A percentile compares a stretch with the other conserved stretches of the same genome.
Conservation (phyloP, 179 eudicot genomes). For the Spinacia oleracea region DNA sequence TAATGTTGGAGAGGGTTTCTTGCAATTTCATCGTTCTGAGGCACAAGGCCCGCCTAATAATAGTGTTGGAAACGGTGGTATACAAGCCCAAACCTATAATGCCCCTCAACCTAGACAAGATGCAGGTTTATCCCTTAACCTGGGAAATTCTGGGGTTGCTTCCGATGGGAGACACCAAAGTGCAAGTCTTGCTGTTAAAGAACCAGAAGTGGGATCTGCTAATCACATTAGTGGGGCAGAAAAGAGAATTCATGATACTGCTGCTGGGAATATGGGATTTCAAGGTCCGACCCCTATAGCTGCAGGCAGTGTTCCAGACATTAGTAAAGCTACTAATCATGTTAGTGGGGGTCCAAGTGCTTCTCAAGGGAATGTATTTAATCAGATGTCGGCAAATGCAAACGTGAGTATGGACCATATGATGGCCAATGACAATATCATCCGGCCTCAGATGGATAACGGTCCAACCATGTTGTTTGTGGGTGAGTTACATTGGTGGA, state of each 20-base stretch:
- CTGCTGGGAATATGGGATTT: constrained; percentile 45
- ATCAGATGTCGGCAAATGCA: constrained; percentile 39
- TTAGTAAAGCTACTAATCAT: constrained; percentile 39
- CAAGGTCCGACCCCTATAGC: constrained; percentile 47
- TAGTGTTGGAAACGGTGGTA: constrained; percentile 40
- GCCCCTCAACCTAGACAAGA: constrained; percentile 52
- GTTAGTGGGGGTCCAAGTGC: constrained; percentile 36
- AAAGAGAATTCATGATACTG: constrained; percentile 40
- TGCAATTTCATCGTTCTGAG: constrained; percentile 67
- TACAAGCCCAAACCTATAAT: constrained; percentile 49
- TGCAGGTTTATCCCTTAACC: constrained; percentile 32
- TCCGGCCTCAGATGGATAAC: constrained; percentile 58
- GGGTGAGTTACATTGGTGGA: constrained; percentile 99
- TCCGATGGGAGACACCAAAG: constrained; percentile 40
- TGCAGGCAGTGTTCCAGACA: constrained; percentile 31
- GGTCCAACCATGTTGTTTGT: constrained; percentile 87
- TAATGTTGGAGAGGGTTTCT: constrained; percentile 80
- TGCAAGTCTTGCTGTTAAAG: constrained; percentile 41
- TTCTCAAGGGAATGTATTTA: constrained; percentile 43
- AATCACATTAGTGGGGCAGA: constrained; percentile 41
- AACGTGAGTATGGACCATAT: constrained; percentile 47
- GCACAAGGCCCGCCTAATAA: constrained; percentile 40
- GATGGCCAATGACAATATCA: constrained; percentile 45
- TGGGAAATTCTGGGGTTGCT: constrained; percentile 36
- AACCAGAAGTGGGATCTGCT: constrained; percentile 35